Conservation (phyloP, 148 eudicot species). For the Rhododendron ferrugineum region DNA sequence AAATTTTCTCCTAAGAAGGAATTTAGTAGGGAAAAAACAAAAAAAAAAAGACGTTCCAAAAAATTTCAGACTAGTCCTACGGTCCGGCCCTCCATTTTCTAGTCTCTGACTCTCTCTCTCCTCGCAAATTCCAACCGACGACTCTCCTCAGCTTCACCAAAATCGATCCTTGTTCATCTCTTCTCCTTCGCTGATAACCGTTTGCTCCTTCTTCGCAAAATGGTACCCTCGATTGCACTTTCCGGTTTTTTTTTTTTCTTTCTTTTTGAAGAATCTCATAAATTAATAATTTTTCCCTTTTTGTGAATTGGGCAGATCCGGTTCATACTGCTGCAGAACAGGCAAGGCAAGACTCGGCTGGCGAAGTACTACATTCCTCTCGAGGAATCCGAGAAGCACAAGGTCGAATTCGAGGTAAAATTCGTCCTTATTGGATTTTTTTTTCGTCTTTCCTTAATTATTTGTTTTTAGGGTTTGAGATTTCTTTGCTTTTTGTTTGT, state of each 20-base stretch:
- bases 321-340: constrained; percentile 51
- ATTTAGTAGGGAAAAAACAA: too few species aligned
- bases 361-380: constrained; percentile 62
- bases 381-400: constrained; percentile 63
- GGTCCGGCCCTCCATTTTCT: neutral
- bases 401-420: constrained; percentile 57
- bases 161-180: neutral
- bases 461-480: neutral
- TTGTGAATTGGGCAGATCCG: constrained; percentile 33
- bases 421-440: neutral
- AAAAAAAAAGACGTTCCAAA: too few species aligned
- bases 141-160: neutral
- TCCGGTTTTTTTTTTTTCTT: too few species aligned
- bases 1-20: too few species aligned
- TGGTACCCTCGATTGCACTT: constrained; percentile 6
- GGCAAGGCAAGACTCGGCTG: constrained; percentile 58
- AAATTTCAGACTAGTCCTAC: neutral
- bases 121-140: neutral
- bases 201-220: neutral
- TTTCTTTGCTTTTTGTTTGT: constrained; percentile 9
- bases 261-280: neutral
- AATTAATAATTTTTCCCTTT: neutral
- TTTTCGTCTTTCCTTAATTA: neutral
- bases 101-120: neutral
- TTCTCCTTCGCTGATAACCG: neutral